Evolutionary conservation across 192 early-diverging fungal species (phyloP).

Genomic region (Rhizophagus prolifer): DNA sequence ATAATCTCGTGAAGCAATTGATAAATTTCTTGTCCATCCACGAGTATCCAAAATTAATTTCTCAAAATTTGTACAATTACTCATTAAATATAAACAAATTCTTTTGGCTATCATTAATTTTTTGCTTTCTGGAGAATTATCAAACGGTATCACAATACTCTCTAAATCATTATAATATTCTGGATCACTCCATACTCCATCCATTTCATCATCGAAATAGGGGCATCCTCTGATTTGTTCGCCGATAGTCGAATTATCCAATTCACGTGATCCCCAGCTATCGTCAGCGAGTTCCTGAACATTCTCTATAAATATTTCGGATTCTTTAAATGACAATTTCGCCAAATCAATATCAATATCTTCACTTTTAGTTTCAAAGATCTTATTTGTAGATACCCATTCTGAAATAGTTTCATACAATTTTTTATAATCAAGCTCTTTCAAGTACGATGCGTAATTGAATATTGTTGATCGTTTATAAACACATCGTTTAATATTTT

Average conservation of each 20-base stretch:
- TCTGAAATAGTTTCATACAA: slow-evolving; percentile 12
- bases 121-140: not conserved
- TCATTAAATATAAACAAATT: slow-evolving; percentile 5
- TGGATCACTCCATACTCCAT: not conserved
- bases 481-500: not conserved
- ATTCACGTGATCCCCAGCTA: not conserved
- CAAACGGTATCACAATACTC: not conserved
- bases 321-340: slow-evolving; percentile 1
- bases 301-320: not conserved
- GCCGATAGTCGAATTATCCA: not conserved
- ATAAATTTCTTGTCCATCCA: not conserved
- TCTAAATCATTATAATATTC: slow-evolving; percentile 3
- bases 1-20: not conserved
- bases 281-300: not conserved
- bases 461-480: not conserved
- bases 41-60: not conserved
- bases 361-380: not conserved
- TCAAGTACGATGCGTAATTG: slow-evolving; percentile 9
- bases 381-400: not conserved
- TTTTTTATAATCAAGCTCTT: slow-evolving; percentile 22
- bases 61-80: not conserved
- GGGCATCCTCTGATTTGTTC: not conserved
- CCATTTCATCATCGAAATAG: not conserved
- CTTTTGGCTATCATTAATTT: not conserved
- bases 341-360: slow-evolving; percentile 1